These are phyloP conservation scores for Chaetothyriales sp. DNA, from an alignment of 2,329 filamentous ascomycete genomes.

Conservation along the genomic window DNA sequence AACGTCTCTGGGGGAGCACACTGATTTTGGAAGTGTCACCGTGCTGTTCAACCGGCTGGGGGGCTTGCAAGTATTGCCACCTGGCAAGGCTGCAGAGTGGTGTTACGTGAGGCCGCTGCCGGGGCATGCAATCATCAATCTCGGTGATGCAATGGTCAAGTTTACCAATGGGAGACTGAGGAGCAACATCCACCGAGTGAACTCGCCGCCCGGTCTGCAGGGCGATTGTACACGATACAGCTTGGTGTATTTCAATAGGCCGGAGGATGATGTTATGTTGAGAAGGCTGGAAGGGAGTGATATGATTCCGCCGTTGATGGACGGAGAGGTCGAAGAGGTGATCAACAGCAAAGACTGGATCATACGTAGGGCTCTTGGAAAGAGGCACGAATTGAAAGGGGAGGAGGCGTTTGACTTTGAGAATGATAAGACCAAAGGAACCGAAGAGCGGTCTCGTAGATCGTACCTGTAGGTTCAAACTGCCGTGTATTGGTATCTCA, in stretches of 20 bases:
- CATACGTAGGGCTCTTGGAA: constrained; percentile 26
- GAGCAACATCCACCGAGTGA: constrained; percentile 37
- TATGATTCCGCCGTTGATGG: constrained; percentile 23
- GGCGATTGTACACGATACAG: constrained; percentile 34
- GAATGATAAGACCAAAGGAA: constrained; percentile 17
- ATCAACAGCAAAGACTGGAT: constrained; percentile 31
- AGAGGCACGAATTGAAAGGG: constrained; percentile 17
- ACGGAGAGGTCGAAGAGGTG: constrained; percentile 23
- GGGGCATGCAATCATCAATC: constrained; percentile 32
- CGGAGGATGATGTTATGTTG: constrained; percentile 35
- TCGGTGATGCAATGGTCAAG: constrained; percentile 33
- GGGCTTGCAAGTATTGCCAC: constrained; percentile 40
- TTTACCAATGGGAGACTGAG: constrained; percentile 30
- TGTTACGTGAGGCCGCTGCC: constrained; percentile 39
- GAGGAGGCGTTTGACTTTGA: constrained; percentile 13
- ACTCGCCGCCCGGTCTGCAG: constrained; percentile 36
- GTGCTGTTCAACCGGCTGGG: constrained; percentile 44
- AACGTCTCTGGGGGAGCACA: constrained; percentile 39
- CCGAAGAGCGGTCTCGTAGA: constrained; percentile 5
- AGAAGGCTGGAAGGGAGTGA: constrained; percentile 26
- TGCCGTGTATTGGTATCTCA: too few relatives aligned
- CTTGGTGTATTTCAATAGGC: constrained; percentile 42
- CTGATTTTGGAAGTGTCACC: constrained; percentile 44
- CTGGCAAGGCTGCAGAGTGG: constrained; percentile 32
- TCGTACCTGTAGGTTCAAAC: not conserved